Evolutionary conservation across 2,329 filamentous ascomycete species (phyloP), one percentile per base, ranked within the genome.

Genomic region (Chaetomium olivaceum): DNA sequence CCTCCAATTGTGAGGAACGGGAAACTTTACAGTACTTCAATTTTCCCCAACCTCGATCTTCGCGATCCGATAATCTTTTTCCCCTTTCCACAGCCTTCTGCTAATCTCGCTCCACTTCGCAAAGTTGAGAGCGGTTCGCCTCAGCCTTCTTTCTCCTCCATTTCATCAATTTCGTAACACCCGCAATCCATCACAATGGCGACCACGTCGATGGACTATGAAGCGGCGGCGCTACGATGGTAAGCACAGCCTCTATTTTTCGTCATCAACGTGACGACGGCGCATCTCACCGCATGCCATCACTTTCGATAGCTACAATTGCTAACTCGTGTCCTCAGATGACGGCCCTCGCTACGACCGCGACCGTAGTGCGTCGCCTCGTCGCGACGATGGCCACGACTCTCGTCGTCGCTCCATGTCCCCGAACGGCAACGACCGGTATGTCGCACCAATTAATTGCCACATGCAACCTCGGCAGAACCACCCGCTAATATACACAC

Each of bases 151-250:
- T 52, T 46, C 29, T 36, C 16, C 25, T 50, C 33, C 48, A 58
- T 27, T 50, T 56, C 55, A 64, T 60, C 63, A 58, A 58, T 43
- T 51, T 29, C 46, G 27, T 23, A 50, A 39, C 43, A 59, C 59
- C 65, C 14, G 9, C 39, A 56, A 66, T 72, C 68, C 71, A 76
- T 70, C 71, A 72, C 67, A 50, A 88, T 88, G 85, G 85, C 85
- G 64, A 87, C 86, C 69, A 87, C 85, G 51, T 84, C 86, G 71
- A 90, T 90, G 87, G 87, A 90, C 75, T 90, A 90, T 77, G 87
- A 90, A 77, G 85, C 87, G 70, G 88, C 87, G 88, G 77, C 86
- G 85, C 68, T 89, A 88, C 71, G 87, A 89, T 74, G 87, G 87
- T 89, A 80, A 72, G 81, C 74, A 52, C 36, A 2, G 25, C 23